Base-by-base conservation (phyloP, 441 rosid genomes). In the Hypseocharis bilobata region DNA sequence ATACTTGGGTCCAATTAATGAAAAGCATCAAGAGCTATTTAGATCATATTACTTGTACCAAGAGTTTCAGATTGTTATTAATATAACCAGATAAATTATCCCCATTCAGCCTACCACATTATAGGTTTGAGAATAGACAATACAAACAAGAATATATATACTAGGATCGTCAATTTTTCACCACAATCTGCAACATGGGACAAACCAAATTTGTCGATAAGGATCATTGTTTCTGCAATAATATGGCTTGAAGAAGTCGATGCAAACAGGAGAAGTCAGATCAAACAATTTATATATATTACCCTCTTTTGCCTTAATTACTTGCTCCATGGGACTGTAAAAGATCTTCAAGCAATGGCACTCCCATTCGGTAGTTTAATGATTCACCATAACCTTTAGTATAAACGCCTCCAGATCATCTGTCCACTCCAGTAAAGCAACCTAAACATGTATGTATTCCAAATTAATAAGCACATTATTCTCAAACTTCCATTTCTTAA, bases 381-480 rank as follows among this genome's bases (percentile, higher is more conserved):
- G 97, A 86, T 26, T 90, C 77, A 26, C 97, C 96, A 74, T 90
- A 93, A 64, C 91, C 98, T 82, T 93, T 71, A 90, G 75, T 42
- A 90, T 60, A 71, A 87, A 92, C 62, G 78, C 71, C 81, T 90
- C 97, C 75, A 88, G 70, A 78, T 90, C 97, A 79, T 93, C 93
- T 60, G 91, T 71, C 98, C 98, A 93, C 83, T 87, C 98, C 84
- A 93, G 82, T 81, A 90, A 84, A 71, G 86, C 84, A 75, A 88
- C 83, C 98, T 92, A 56, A 67, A 69, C 68, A 73, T 23, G 62
- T 4, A 69, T 8, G 66, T 16, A 36, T 55, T 34, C 28, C 51
- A 72, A 29, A 76, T 82, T 36, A 74, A 40, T 32, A 71, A 47
- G 20, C 25, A 25, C 54, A 32, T 20, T 38, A 58, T 66, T 64